phyloP scores from a whole-genome alignment of 805 yeast genomes.

The Grigorovia transvaalensis region DNA sequence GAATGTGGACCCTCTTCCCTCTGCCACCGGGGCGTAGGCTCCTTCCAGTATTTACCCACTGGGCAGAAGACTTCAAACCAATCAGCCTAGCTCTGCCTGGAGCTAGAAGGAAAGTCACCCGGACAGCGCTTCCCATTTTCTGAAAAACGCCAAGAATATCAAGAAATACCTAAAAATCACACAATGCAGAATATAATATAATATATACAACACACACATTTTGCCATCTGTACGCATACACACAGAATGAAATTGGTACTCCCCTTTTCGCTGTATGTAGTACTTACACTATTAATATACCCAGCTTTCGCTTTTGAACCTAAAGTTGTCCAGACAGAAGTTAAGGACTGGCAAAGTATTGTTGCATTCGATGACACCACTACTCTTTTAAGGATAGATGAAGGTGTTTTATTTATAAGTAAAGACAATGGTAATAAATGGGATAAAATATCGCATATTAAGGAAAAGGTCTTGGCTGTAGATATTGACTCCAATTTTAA shows the following conservation, averaged over 20 bases:
- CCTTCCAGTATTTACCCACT: too few relatives aligned
- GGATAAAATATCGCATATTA: constrained; percentile 16
- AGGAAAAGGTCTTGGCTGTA: constrained; percentile 2
- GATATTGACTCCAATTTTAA: constrained; percentile 10
- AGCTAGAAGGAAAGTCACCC: too few relatives aligned
- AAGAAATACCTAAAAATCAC: too few relatives aligned
- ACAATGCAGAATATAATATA: too few relatives aligned
- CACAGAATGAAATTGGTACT: neutral
- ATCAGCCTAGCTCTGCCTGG: too few relatives aligned
- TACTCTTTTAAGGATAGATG: constrained; percentile 29
- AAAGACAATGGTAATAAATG: constrained; percentile 44
- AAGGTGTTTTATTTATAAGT: constrained; percentile 29
- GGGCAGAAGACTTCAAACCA: too few relatives aligned
- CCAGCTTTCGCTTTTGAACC: constrained; percentile 10
- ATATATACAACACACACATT: too few relatives aligned
- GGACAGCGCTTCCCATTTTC: too few relatives aligned
- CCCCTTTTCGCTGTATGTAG: neutral
- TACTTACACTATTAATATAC: neutral
- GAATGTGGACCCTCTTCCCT: too few relatives aligned
- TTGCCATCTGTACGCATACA: too few relatives aligned
- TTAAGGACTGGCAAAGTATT: constrained; percentile 3
- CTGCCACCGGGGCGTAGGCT: too few relatives aligned
- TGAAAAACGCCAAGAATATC: too few relatives aligned
- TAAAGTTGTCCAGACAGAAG: constrained; percentile 7
- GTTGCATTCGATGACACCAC: constrained; percentile 43